A percentile compares a stretch with the other conserved stretches of the same genome.
Conservation (phyloP, 2,329 filamentous ascomycete genomes). For the Spiromastix sp. region DNA sequence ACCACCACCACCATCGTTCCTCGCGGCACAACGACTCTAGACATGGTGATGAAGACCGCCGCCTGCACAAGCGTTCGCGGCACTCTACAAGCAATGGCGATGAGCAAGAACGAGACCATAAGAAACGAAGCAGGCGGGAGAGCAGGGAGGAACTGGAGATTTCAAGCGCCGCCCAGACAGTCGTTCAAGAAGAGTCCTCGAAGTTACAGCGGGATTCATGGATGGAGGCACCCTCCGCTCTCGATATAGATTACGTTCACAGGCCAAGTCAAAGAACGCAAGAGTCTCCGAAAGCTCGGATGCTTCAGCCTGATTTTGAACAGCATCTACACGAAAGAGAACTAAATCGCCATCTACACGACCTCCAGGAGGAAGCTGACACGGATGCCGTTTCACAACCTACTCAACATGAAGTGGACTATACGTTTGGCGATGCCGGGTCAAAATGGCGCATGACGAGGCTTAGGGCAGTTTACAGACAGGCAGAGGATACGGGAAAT, state of each 20-base stretch:
- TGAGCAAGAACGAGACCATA: conserved; percentile 38
- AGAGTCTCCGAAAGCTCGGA: conserved; percentile 28
- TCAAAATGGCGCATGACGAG: conserved; percentile 97
- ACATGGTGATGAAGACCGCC: conserved; percentile 42
- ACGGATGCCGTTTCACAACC: conserved; percentile 35
- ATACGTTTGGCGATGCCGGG: conserved; percentile 80
- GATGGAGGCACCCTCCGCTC: conserved; percentile 80
- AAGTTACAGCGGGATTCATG: conserved; percentile 66
- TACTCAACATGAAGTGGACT: conserved; percentile 56
- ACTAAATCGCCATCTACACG: conserved; percentile 61
- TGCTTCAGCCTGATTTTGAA: conserved; percentile 48
- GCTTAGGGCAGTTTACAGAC: conserved; percentile 71
- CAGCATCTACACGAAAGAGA: conserved; percentile 70
- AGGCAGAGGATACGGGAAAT: conserved; percentile 63
- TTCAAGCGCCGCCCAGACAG: not conserved
- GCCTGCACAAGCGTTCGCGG: conserved; percentile 55
- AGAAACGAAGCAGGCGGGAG: conserved; percentile 33
- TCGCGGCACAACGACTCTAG: conserved; percentile 30
- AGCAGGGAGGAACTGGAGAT: conserved; percentile 7
- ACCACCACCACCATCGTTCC: conserved; percentile 35
- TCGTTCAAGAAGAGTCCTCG: conserved; percentile 31
- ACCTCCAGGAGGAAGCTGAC: conserved; percentile 48
- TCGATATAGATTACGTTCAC: conserved; percentile 68
- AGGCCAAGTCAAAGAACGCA: conserved; percentile 50
- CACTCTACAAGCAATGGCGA: conserved; percentile 42